Evolutionary conservation across 192 early-diverging fungal species (phyloP).

Genomic region (Entomortierella parvispora): DNA sequence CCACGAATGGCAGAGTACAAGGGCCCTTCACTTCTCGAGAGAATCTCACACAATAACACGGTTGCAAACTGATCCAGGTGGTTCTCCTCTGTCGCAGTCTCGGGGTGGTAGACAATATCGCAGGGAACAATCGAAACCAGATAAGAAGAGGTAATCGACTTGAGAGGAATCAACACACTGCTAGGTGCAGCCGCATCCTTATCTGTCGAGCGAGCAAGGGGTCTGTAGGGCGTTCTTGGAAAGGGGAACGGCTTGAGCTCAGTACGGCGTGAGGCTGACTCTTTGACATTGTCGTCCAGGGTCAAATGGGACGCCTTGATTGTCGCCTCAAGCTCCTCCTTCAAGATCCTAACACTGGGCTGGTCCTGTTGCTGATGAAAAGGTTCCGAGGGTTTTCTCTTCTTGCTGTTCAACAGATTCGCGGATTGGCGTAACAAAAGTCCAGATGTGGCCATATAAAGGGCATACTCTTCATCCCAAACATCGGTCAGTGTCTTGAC

Average conservation of each 20-base stretch:
- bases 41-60: constrained; percentile 69
- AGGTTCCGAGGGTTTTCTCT: constrained; percentile 44
- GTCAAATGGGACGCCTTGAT: constrained; percentile 36
- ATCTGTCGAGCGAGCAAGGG: constrained; percentile 24
- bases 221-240: constrained; percentile 51
- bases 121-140: constrained; percentile 54
- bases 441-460: constrained; percentile 31
- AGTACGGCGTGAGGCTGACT: background rate
- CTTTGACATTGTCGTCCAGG: constrained; percentile 12
- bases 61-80: constrained; percentile 66
- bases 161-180: constrained; percentile 56
- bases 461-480: constrained; percentile 35
- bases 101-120: constrained; percentile 51
- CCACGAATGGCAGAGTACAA: constrained; percentile 82
- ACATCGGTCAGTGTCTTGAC: constrained; percentile 31
- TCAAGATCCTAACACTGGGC: constrained; percentile 27
- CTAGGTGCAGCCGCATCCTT: constrained; percentile 29
- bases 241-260: constrained; percentile 54
- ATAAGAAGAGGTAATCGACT: constrained; percentile 58
- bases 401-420: constrained; percentile 5
- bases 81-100: constrained; percentile 51
- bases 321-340: constrained; percentile 35
- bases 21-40: constrained; percentile 80
- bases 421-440: background rate
- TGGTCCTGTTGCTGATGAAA: constrained; percentile 51